phyloP scores from a whole-genome alignment of 164 flowering plant genomes.

The Kalanchoe fedtschenkoi region DNA sequence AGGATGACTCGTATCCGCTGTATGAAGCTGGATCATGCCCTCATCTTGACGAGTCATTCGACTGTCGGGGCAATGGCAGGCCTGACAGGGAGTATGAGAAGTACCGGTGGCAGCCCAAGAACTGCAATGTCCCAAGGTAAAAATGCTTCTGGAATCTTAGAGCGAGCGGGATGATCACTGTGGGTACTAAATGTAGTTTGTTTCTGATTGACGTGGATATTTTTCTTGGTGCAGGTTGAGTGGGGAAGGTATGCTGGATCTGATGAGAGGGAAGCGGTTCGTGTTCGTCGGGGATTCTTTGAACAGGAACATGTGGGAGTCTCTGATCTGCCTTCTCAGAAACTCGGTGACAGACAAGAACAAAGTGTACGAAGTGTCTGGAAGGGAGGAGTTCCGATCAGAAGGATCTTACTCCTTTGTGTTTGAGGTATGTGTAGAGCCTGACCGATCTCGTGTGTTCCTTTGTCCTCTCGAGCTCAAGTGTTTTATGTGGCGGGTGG shows the following conservation, averaged over 20 bases:
- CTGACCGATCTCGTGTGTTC: neutral
- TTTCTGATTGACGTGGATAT: neutral
- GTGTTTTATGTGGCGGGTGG: no score
- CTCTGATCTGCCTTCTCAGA: slow-evolving; percentile 36
- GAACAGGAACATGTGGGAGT: slow-evolving; percentile 57
- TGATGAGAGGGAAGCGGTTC: slow-evolving; percentile 34
- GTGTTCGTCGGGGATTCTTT: slow-evolving; percentile 46
- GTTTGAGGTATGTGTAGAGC: slow-evolving; percentile 16
- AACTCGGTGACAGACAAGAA: slow-evolving; percentile 21
- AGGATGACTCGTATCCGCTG: slow-evolving; percentile 18
- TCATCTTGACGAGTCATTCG: slow-evolving; percentile 19
- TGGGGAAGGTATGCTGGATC: slow-evolving; percentile 24
- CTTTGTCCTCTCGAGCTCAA: no score
- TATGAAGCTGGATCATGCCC: slow-evolving; percentile 25
- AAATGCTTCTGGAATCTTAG: neutral
- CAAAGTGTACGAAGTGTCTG: slow-evolving; percentile 32
- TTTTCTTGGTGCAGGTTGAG: slow-evolving; percentile 22
- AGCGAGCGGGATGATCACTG: no score
- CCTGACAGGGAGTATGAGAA: slow-evolving; percentile 20
- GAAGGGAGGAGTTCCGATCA: slow-evolving; percentile 22
- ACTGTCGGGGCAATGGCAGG: slow-evolving; percentile 26
- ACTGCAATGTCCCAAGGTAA: slow-evolving; percentile 29
- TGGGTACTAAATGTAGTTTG: neutral
- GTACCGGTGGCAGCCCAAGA: slow-evolving; percentile 28
- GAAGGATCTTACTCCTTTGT: slow-evolving; percentile 28